phyloP scores from a whole-genome alignment of 805 yeast species.

The Wickerhamiella dianesei region DNA sequence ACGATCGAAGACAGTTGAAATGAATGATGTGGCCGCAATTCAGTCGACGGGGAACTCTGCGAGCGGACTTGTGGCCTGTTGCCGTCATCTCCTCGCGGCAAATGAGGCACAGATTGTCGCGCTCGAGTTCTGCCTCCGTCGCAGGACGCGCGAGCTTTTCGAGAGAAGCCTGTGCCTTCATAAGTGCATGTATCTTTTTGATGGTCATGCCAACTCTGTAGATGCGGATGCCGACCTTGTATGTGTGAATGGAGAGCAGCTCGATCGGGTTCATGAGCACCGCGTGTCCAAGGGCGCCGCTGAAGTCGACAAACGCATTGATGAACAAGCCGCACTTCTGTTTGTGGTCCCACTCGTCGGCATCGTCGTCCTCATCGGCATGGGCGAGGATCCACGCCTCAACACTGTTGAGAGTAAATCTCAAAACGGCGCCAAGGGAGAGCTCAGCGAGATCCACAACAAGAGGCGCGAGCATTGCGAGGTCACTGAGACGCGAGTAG shows the following conservation, averaged over 20 bases:
- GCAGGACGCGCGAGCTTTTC: conserved; percentile 55
- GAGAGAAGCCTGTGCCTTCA: conserved; percentile 39
- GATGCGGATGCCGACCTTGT: conserved; percentile 23
- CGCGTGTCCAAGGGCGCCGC: conserved; percentile 34
- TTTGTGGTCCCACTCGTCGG: conserved; percentile 57
- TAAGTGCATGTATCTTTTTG: conserved; percentile 21
- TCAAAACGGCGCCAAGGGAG: conserved; percentile 41
- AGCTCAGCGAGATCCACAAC: conserved; percentile 53
- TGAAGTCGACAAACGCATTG: conserved; percentile 36
- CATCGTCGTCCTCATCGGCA: conserved; percentile 32
- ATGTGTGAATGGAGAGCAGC: conserved; percentile 38
- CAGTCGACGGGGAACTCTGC: conserved; percentile 58
- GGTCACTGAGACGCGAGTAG: conserved; percentile 2
- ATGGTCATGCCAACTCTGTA: conserved; percentile 21
- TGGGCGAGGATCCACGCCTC: conserved; percentile 39
- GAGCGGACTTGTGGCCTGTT: conserved; percentile 25
- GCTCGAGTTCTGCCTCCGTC: conserved; percentile 42
- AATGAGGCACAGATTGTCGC: conserved; percentile 61
- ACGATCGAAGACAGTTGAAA: conserved; percentile 75
- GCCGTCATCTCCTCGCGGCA: conserved; percentile 81
- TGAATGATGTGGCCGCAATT: conserved; percentile 82
- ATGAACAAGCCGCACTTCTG: conserved; percentile 46
- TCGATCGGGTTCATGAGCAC: conserved; percentile 27
- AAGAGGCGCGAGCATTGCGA: conserved; percentile 5
- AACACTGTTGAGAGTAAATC: conserved; percentile 37